Base-by-base conservation (phyloP, 129 eudicot genomes). In the Helianthus tuberosus region DNA sequence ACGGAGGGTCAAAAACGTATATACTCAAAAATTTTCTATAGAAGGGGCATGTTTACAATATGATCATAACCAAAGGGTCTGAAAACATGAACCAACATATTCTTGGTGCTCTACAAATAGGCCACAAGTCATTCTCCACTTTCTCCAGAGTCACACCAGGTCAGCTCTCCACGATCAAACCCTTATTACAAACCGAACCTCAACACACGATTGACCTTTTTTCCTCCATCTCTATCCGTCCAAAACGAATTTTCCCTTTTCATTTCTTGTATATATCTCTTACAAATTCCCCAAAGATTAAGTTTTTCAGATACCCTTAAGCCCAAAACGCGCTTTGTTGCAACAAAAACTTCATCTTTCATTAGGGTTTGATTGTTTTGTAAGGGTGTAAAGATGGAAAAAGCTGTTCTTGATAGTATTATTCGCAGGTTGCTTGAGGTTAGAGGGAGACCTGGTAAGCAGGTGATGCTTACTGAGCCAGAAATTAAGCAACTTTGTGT, bases 401-500 rank as follows among this genome's bases (percentile, higher is more conserved):
- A 67, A 57, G 48, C 54, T 44, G 77, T 82, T 36, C 59, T 86
- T 64, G 90, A 86, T 76, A 77, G 54, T 50, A 61, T 86, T 53
- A 79, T 86, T 50, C 54, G 71, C 9, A 76, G 90, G 75, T 59
- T 82, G 66, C 72, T 86, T 43, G 87, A 86, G 47, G 87, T 86
- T 32, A 82, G 53, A 61, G 81, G 82, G 50, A 72, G 81, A 8
- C 87, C 87, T 20, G 90, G 87, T 36, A 86, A 86, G 69, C 90
- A 86, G 66, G 90, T 86, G 17, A 84, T 79, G 66, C 82, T 86
- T 12, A 62, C 87, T n/a, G 91, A 86, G 59, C 51, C 84, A 9
- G 88, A 87, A 84, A 84, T 87, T 58, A 82, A 80, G 58, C 88
- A 87, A 48, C 88, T 87, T 16, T 87, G 91, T 72, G 62, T 81